These are phyloP conservation scores for Euptelea pleiosperma DNA, from an alignment of 164 flowering plant genomes.

Conservation along the genomic window DNA sequence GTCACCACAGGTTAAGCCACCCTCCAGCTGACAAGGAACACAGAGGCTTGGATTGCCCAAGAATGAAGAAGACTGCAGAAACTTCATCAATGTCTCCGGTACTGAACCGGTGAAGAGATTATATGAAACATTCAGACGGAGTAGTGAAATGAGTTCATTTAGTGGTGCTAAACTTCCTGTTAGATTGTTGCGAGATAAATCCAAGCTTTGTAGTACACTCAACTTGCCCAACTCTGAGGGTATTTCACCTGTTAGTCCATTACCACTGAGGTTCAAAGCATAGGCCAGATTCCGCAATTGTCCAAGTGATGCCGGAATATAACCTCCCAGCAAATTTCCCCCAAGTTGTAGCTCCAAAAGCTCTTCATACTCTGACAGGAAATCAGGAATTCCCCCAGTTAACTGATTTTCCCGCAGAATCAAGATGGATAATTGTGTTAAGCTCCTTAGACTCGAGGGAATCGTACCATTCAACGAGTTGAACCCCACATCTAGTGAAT, in stretches of 20 bases:
- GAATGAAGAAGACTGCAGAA: slow-evolving; percentile 48
- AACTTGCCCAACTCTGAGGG: slow-evolving; percentile 48
- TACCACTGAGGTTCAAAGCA: slow-evolving; percentile 59
- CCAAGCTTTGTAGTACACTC: slow-evolving; percentile 37
- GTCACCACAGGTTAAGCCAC: slow-evolving; percentile 20
- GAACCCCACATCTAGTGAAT: slow-evolving; percentile 48
- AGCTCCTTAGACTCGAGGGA: slow-evolving; percentile 41
- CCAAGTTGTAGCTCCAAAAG: slow-evolving; percentile 63
- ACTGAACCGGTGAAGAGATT: slow-evolving; percentile 58
- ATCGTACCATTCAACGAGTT: slow-evolving; percentile 58
- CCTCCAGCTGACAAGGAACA: slow-evolving; percentile 26
- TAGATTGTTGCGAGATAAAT: slow-evolving; percentile 61
- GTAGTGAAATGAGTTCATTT: slow-evolving; percentile 26
- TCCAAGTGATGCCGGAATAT: slow-evolving; percentile 53
- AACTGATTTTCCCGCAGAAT: slow-evolving; percentile 51
- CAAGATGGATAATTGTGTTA: slow-evolving; percentile 35
- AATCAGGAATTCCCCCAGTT: slow-evolving; percentile 57
- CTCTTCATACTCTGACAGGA: slow-evolving; percentile 32
- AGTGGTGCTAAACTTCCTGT: slow-evolving; percentile 48
- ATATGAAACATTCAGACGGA: slow-evolving; percentile 49
- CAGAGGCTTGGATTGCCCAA: slow-evolving; percentile 59
- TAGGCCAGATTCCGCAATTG: slow-evolving; percentile 30
- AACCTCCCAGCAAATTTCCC: slow-evolving; percentile 55
- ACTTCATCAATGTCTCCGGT: slow-evolving; percentile 39
- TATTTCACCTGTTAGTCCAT: slow-evolving; percentile 46